phyloP scores from a whole-genome alignment of 805 yeast genomes.

The Kluyveromyces nonfermentans region DNA sequence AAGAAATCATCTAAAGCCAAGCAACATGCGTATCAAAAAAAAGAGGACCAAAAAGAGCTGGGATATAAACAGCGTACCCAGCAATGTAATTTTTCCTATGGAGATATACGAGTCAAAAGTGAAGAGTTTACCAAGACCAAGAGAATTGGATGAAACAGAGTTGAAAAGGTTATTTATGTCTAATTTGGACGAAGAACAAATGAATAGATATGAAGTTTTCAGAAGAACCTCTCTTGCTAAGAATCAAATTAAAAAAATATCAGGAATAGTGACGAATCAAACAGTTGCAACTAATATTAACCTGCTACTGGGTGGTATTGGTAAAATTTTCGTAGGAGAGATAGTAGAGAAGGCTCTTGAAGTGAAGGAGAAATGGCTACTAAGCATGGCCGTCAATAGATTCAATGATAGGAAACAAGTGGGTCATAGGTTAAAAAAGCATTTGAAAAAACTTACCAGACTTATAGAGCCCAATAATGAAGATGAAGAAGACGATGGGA shows the following conservation, averaged over 20 bases:
- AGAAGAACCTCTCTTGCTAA: conserved; percentile 69
- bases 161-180: conserved; percentile 54
- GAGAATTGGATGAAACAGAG: conserved; percentile 42
- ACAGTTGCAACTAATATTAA: conserved; percentile 72
- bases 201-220: conserved; percentile 78
- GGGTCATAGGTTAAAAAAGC: conserved; percentile 26
- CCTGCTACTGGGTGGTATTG: conserved; percentile 73
- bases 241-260: conserved; percentile 69
- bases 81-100: conserved; percentile 17
- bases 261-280: conserved; percentile 71
- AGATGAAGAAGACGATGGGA: conserved; percentile 7
- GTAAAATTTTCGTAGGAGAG: conserved; percentile 86
- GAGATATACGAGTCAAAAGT: conserved; percentile 18
- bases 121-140: conserved; percentile 11
- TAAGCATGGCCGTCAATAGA: conserved; percentile 32
- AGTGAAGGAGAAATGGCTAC: conserved; percentile 48
- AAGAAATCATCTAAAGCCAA: not conserved
- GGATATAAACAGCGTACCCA: conserved; percentile 19
- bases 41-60: conserved; percentile 4
- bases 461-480: conserved; percentile 30
- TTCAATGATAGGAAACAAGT: conserved; percentile 35
- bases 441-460: conserved; percentile 29
- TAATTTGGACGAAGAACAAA: conserved; percentile 70
- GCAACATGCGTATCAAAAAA: not conserved
- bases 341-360: conserved; percentile 73